Evolutionary conservation across 1,284 basidiomycete genomes (phyloP).

Genomic region (Cutaneotrichosporon spelunceum): DNA sequence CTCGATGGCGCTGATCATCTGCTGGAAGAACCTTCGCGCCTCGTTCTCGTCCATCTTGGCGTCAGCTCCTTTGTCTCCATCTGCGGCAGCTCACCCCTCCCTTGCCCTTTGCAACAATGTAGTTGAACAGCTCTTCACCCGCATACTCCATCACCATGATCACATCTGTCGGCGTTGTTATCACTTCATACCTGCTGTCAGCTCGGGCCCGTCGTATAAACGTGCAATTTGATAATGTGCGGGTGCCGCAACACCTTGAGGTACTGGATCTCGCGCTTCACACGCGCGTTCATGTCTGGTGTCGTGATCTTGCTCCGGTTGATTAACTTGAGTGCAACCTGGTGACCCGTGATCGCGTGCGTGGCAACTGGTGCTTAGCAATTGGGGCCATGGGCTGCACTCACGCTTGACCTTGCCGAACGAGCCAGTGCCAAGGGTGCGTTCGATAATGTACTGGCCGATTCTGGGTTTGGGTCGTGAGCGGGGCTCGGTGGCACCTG

Average conservation of each 20-base stretch:
- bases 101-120: conserved; percentile 79
- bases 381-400: conserved; percentile 40
- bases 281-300: conserved; percentile 84
- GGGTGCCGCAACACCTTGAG: conserved; percentile 86
- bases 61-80: neutral
- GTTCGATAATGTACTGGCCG: conserved; percentile 54
- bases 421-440: conserved; percentile 66
- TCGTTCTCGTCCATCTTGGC: conserved; percentile 75
- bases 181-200: conserved; percentile 78
- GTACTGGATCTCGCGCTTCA: conserved; percentile 93
- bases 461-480: conserved; percentile 43
- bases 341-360: conserved; percentile 90
- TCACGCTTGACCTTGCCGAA: conserved; percentile 98
- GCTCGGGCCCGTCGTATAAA: conserved; percentile 23
- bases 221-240: conserved; percentile 92
- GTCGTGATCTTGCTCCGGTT: conserved; percentile 89
- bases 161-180: conserved; percentile 86
- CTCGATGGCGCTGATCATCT: conserved; percentile 91
- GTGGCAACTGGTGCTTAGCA: conserved; percentile 66
- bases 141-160: conserved; percentile 95
- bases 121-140: conserved; percentile 90
- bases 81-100: conserved; percentile 38
- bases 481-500: conserved; percentile 17
- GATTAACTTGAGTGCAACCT: conserved; percentile 97
- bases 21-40: conserved; percentile 89